Percentiles rank a stretch among this genome's conserved stretches.
These are phyloP conservation scores for Capillidium rhysosporum DNA, from an alignment of 371 early-diverging fungal species.

Conservation along the genomic window DNA sequence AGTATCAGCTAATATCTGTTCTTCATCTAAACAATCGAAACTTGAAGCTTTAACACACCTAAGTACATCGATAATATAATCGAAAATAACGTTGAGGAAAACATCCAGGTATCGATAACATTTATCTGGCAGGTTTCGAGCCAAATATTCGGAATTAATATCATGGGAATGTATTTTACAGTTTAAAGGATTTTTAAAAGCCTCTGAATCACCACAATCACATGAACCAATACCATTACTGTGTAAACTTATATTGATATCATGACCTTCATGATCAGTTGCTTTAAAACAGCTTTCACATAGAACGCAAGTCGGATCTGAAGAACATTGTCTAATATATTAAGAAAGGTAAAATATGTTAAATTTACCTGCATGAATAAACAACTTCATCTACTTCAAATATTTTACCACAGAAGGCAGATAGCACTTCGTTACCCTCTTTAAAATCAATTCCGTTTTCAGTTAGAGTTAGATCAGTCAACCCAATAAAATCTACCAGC, in stretches of 20 bases:
- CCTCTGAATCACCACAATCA: conserved; percentile 93
- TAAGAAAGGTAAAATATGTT: neutral
- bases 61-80: neutral
- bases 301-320: conserved; percentile 90
- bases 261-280: conserved; percentile 81
- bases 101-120: neutral
- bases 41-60: neutral
- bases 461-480: too few species aligned
- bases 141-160: conserved; percentile 12
- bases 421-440: too few species aligned
- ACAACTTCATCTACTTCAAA: conserved; percentile 62
- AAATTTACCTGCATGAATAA: conserved; percentile 52
- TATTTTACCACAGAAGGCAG: conserved; percentile 56
- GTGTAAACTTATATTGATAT: conserved; percentile 60
- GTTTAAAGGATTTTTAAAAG: conserved; percentile 68
- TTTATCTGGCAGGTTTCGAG: neutral
- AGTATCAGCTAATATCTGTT: conserved; percentile 10
- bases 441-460: too few species aligned
- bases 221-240: conserved; percentile 83
- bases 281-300: conserved; percentile 84
- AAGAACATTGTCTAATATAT: conserved; percentile 55
- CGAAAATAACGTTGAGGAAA: neutral
- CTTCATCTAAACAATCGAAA: conserved; percentile 1
- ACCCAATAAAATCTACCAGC: too few species aligned
- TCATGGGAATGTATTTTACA: conserved; percentile 53